A percentile compares a stretch with the other conserved stretches of the same genome.
phyloP scores from a whole-genome alignment of 345 rosid species.

The Salix caprea region DNA sequence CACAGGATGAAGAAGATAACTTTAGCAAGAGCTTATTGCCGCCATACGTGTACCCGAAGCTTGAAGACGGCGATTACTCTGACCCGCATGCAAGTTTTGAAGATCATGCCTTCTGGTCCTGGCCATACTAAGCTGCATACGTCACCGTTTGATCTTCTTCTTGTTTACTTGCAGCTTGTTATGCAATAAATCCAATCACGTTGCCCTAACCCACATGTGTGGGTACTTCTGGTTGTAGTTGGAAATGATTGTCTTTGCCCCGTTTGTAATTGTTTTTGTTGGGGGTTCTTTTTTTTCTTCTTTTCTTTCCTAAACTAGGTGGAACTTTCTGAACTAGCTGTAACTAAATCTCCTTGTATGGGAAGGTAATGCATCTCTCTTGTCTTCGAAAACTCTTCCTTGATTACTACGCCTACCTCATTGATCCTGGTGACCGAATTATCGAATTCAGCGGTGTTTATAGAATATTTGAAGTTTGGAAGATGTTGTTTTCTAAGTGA shows the following conservation, averaged over 20 bases:
- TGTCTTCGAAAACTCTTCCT: not conserved
- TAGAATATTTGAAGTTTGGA: no score
- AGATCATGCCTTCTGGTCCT: slow-evolving; percentile 31
- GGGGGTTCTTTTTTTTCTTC: not conserved
- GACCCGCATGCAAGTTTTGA: slow-evolving; percentile 25
- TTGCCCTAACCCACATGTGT: slow-evolving; percentile 8
- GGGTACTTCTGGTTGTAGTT: slow-evolving; percentile 16
- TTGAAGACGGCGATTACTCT: slow-evolving; percentile 37
- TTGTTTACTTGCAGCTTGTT: slow-evolving; percentile 6
- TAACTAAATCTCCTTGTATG: slow-evolving; percentile 22
- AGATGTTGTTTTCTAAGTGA: no score
- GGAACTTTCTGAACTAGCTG: slow-evolving; percentile 11
- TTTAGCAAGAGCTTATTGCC: slow-evolving; percentile 26
- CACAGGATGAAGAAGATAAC: slow-evolving; percentile 33
- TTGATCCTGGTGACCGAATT: not conserved
- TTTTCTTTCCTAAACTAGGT: not conserved
- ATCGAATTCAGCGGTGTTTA: no score
- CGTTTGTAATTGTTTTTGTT: slow-evolving; percentile 13
- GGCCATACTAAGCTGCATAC: slow-evolving; percentile 24
- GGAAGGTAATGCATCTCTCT: not conserved
- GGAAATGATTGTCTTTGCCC: slow-evolving; percentile 14
- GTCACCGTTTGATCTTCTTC: not conserved
- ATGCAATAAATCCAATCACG: slow-evolving; percentile 17
- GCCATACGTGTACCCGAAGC: slow-evolving; percentile 25
- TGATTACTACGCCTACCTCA: not conserved